Evolutionary conservation across 2,329 filamentous ascomycete genomes (phyloP), one percentile per base, ranked within the genome.

Genomic region (Plenodomus biglobosus): DNA sequence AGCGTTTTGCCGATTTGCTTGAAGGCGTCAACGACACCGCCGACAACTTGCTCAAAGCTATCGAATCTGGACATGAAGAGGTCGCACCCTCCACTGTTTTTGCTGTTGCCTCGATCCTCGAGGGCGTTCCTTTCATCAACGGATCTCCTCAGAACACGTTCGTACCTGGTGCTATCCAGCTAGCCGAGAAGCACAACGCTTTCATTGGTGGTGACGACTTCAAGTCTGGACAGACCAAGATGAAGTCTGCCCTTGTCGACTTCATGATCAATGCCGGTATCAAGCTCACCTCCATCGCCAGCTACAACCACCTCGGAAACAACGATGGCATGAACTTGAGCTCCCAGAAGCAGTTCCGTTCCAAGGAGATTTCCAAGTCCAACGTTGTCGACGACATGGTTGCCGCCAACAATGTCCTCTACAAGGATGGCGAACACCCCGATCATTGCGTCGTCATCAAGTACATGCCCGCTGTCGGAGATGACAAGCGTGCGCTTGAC

Each of bases 361-460:
- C 91, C 76, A 99, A 99, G 84, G 94, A 99, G 78, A 99, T 99
- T 63, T 95, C 90, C 77, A 99, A 99, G 82, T 95, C 90, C 66
- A 99, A 96, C 72, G 94, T 99, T 11, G 94, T 99, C 46, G 94
- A 99, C 72, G 94, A 99, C 79, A 99, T 99, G 94, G 94, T 99
- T 52, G 92, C 90, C 68, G 92, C 94, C 68, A 99, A 99, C 79
- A 80, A 77, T 42, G 85, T 97, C 41, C 82, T 99, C 47, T 99
- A 99, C 81, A 85, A 87, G 75, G 80, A 89, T 66, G 91, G 86
- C 62, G 94, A 99, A 78, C 92, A 97, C 75, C 94, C 94, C 2
- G 92, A 99, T 73, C 94, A 99, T 80, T 95, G 90, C 51, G 94
- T 99, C 51, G 94, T 99, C 64, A 99, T 99, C 85, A 99, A 99